These are phyloP conservation scores for Breynia disticha DNA, from an alignment of 441 rosid genomes.

Conservation along the genomic window DNA sequence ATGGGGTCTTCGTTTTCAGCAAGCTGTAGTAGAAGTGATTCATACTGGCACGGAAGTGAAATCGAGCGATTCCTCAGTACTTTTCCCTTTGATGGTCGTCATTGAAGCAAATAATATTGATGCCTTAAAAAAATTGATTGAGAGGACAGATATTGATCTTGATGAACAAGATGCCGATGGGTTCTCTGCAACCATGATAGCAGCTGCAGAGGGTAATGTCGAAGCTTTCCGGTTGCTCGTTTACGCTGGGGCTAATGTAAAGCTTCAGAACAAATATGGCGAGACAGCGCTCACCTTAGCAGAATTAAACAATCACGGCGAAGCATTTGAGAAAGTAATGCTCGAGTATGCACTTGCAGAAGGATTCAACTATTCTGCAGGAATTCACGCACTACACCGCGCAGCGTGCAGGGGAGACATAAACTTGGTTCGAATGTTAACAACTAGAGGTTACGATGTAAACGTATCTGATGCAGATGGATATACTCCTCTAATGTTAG, in stretches of 20 bases:
- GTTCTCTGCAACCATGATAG: constrained; percentile 76
- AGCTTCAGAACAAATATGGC: constrained; percentile 46
- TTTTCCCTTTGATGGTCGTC: constrained; percentile 51
- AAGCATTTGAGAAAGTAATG: constrained; percentile 78
- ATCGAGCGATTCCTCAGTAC: constrained; percentile 48
- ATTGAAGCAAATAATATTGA: constrained; percentile 54
- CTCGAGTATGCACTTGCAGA: constrained; percentile 80
- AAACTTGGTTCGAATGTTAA: constrained; percentile 48
- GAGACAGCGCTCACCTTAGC: constrained; percentile 62
- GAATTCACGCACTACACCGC: constrained; percentile 76
- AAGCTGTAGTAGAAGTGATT: constrained; percentile 41
- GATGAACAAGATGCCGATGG: constrained; percentile 87
- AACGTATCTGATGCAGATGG: constrained; percentile 64
- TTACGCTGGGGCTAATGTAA: no score
- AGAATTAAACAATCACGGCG: constrained; percentile 44
- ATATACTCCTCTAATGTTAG: constrained; percentile 87
- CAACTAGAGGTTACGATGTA: constrained; percentile 51
- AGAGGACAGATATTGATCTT: constrained; percentile 31
- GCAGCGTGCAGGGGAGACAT: constrained; percentile 77
- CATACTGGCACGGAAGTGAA: constrained; percentile 40
- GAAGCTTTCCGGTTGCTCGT: constrained; percentile 72
- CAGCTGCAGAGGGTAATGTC: constrained; percentile 66
- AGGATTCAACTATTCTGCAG: constrained; percentile 50
- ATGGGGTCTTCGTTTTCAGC: constrained; percentile 66
- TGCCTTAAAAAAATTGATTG: constrained; percentile 49